Evolutionary conservation across 371 early-diverging fungal genomes (phyloP).

Genomic region (Mortierella sp.): DNA sequence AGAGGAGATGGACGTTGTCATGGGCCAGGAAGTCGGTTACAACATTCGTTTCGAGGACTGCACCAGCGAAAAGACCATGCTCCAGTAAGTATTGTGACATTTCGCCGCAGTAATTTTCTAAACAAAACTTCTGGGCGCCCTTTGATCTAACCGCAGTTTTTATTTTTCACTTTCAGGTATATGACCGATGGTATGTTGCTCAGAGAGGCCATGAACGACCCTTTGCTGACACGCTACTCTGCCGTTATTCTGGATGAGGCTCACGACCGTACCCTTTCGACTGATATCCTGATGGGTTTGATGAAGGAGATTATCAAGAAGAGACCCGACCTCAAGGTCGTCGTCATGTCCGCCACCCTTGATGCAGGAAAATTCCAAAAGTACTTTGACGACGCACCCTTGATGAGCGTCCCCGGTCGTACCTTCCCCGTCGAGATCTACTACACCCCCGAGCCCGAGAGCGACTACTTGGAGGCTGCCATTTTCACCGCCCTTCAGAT

Average conservation of each 20-base stretch:
- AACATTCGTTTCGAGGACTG: slow-evolving; percentile 98
- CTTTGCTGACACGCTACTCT: slow-evolving; percentile 85
- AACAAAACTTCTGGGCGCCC: not conserved
- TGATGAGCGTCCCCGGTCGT: slow-evolving; percentile 90
- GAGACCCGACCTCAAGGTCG: slow-evolving; percentile 86
- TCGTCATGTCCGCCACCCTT: slow-evolving; percentile 98
- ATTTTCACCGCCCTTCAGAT: slow-evolving; percentile 92
- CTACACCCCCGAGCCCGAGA: slow-evolving; percentile 85
- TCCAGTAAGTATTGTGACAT: slow-evolving; percentile 72
- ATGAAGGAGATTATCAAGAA: slow-evolving; percentile 81
- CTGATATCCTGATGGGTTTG: slow-evolving; percentile 98
- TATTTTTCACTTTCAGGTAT: slow-evolving; percentile 60
- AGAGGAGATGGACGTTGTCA: slow-evolving; percentile 91
- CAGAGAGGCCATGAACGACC: slow-evolving; percentile 97
- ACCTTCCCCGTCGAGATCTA: slow-evolving; percentile 92
- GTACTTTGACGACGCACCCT: slow-evolving; percentile 81
- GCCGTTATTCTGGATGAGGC: slow-evolving; percentile 98
- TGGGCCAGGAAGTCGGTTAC: slow-evolving; percentile 97
- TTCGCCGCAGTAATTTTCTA: slow-evolving; percentile 39
- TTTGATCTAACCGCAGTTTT: slow-evolving; percentile 21
- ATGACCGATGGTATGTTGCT: slow-evolving; percentile 99
- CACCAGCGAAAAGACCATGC: slow-evolving; percentile 83
- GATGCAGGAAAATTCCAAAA: slow-evolving; percentile 94
- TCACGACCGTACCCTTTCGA: slow-evolving; percentile 97
- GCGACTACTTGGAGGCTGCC: slow-evolving; percentile 94